Conservation (phyloP, 2,329 filamentous ascomycete genomes). For the Hymenoscyphus fructigenus region DNA sequence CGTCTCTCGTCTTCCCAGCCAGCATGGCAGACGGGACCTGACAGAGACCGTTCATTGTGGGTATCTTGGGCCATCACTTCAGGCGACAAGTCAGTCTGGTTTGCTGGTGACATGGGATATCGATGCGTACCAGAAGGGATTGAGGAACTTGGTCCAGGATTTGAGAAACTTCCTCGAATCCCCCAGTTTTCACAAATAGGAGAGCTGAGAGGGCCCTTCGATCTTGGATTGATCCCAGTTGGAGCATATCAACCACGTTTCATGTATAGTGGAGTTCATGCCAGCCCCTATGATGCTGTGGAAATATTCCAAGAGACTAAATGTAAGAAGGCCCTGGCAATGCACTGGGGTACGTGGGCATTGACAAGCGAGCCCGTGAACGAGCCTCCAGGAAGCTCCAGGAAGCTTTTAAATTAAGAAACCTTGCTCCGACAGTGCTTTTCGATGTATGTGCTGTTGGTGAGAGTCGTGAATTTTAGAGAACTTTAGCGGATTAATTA, state of each 20-base stretch:
- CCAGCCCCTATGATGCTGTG: constrained; percentile 81
- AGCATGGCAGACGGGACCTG: constrained; percentile 70
- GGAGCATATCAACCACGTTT: constrained; percentile 77
- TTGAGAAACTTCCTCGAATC: constrained; percentile 67
- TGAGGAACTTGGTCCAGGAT: constrained; percentile 72
- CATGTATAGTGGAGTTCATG: constrained; percentile 79
- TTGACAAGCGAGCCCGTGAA: constrained; percentile 76
- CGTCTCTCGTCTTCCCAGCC: constrained; percentile 78
- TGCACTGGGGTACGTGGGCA: constrained; percentile 90
- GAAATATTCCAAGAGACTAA: constrained; percentile 85
- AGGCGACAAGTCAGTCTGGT: constrained; percentile 77
- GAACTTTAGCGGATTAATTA: not conserved
- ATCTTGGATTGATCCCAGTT: constrained; percentile 89
- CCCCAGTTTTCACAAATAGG: constrained; percentile 88
- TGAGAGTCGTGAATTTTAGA: constrained; percentile 73
- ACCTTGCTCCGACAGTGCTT: constrained; percentile 66
- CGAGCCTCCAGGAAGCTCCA: constrained; percentile 73
- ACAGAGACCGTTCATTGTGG: constrained; percentile 71
- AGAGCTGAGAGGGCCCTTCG: constrained; percentile 76
- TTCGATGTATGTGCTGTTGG: constrained; percentile 86
- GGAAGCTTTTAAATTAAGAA: constrained; percentile 67
- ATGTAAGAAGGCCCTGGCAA: constrained; percentile 76
- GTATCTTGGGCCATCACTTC: constrained; percentile 79
- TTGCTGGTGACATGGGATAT: constrained; percentile 90
- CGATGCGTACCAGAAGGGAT: constrained; percentile 58